Evolutionary conservation across 345 rosid genomes (phyloP), one percentile per base, ranked within the genome.

Genomic region (Salix udensis): DNA sequence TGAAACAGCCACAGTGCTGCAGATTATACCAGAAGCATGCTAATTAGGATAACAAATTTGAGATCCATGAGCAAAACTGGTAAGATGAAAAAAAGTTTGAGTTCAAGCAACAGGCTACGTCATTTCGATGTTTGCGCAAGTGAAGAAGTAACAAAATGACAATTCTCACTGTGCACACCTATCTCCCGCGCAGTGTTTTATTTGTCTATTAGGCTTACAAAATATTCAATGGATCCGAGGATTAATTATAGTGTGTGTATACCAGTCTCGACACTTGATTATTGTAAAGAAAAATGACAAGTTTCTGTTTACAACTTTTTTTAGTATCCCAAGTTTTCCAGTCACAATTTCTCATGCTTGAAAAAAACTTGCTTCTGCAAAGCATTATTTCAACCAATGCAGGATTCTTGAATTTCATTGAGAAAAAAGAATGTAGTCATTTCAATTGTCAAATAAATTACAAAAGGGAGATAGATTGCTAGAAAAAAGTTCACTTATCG

Each of bases 381-480:
- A 64, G 21, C 18, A 15, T 15, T 14, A 65, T 5, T 9, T 40
- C 34, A 70, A 70, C 68, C 48, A 42, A 78, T 75, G 55, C 40
- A 31, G 24, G 12, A 50, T 72, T 50, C 62, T 68, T 84, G 73
- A 78, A 71, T 80, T 80, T 76, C 73, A 76, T 55, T 62, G 36
- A 67, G 31, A 58, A 52, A 79, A 80, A 81, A 36, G 83, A 81
- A 81, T 80, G 72, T 18, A 48, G 60, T 66, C 73, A 65, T 44
- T 13, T 9, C 46, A 26, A 7, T 21, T 74, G 65, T 50, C 34
- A 52, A 40, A 26, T 66, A 74, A 79, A 78, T 52, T 83, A 79
- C 87, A 84, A 70, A 79, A 72, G 36, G 80, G 71, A 76, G 78
- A 84, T 84, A 71, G 76, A 84, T 84, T 65, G 76, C 48, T 67